These are phyloP conservation scores for Phoma herbarum DNA, from an alignment of 2,329 filamentous ascomycete species.

Conservation along the genomic window DNA sequence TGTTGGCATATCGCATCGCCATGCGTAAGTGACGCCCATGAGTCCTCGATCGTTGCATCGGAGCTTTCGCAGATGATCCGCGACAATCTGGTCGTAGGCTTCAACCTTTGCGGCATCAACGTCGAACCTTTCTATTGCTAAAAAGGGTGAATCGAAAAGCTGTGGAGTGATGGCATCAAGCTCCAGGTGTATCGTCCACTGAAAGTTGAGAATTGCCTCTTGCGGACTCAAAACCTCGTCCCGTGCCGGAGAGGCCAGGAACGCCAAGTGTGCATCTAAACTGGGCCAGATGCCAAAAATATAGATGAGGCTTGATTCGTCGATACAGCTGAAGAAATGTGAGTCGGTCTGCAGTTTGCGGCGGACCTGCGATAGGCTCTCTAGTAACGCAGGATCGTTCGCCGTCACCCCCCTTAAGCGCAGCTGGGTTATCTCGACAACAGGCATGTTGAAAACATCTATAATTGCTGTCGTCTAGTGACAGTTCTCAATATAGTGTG, in stretches of 20 bases:
- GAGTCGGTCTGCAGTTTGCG: conserved; percentile 38
- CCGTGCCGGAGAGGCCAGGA: conserved; percentile 39
- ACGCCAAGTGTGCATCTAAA: conserved; percentile 39
- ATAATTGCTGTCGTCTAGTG: not conserved
- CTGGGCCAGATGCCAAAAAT: conserved; percentile 45
- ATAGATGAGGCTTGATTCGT: conserved; percentile 40
- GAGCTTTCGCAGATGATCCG: conserved; percentile 27
- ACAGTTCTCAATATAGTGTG: conserved; percentile 3
- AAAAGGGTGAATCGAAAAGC: conserved; percentile 37
- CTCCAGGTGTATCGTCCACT: conserved; percentile 42
- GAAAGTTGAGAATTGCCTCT: conserved; percentile 41
- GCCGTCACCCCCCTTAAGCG: conserved; percentile 34
- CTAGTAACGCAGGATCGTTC: conserved; percentile 33
- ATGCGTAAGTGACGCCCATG: conserved; percentile 33
- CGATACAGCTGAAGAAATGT: conserved; percentile 42
- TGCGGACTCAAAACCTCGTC: conserved; percentile 41
- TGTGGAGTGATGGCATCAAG: conserved; percentile 32
- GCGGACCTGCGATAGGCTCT: conserved; percentile 42
- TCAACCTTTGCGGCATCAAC: conserved; percentile 24
- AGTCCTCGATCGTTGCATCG: conserved; percentile 20
- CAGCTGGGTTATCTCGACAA: conserved; percentile 43
- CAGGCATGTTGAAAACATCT: conserved; percentile 30
- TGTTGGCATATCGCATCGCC: conserved; percentile 36
- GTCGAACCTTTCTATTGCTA: conserved; percentile 35
- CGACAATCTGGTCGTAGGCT: conserved; percentile 24